Conservation (phyloP, 495 filamentous ascomycete species). For the Aspergillus asperescens region DNA sequence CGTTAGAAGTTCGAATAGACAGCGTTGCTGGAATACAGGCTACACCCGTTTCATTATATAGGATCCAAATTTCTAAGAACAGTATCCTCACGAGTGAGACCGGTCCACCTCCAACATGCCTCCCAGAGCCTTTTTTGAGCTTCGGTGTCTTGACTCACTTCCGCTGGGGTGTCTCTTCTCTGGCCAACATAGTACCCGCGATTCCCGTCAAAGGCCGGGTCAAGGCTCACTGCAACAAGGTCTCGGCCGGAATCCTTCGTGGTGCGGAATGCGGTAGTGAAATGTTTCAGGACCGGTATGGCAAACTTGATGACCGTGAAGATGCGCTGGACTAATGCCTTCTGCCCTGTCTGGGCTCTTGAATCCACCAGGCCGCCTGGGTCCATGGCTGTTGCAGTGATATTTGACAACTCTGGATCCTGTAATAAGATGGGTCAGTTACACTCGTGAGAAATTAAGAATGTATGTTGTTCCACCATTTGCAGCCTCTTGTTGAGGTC, state of each 20-base stretch:
- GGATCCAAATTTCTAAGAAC: no score
- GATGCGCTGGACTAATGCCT: slow-evolving; percentile 4
- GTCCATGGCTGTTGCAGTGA: slow-evolving; percentile 23
- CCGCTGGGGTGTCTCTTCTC: slow-evolving; percentile 7
- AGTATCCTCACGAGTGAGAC: slow-evolving; percentile 16
- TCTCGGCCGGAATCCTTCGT: slow-evolving; percentile 21
- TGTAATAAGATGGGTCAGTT: background rate
- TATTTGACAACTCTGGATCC: slow-evolving; percentile 18
- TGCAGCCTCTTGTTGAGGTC: slow-evolving; percentile 39
- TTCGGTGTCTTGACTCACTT: slow-evolving; percentile 4
- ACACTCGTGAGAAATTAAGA: background rate
- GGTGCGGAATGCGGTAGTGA: slow-evolving; percentile 29
- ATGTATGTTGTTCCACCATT: slow-evolving; percentile 9
- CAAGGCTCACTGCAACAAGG: slow-evolving; percentile 17
- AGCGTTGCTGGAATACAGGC: no score
- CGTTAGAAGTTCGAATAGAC: no score
- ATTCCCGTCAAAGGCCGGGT: slow-evolving; percentile 16
- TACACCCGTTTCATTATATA: no score
- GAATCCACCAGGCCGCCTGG: slow-evolving; percentile 23
- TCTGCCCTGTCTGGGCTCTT: slow-evolving; percentile 18
- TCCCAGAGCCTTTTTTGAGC: slow-evolving; percentile 19
- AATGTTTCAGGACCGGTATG: slow-evolving; percentile 20
- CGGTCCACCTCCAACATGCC: slow-evolving; percentile 22
- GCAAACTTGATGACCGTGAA: slow-evolving; percentile 17
- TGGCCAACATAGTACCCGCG: slow-evolving; percentile 19